Percentiles rank a stretch among this genome's conserved stretches.
Evolutionary conservation across 257 asterid genomes (phyloP).

Genomic region (Petrea volubilis): DNA sequence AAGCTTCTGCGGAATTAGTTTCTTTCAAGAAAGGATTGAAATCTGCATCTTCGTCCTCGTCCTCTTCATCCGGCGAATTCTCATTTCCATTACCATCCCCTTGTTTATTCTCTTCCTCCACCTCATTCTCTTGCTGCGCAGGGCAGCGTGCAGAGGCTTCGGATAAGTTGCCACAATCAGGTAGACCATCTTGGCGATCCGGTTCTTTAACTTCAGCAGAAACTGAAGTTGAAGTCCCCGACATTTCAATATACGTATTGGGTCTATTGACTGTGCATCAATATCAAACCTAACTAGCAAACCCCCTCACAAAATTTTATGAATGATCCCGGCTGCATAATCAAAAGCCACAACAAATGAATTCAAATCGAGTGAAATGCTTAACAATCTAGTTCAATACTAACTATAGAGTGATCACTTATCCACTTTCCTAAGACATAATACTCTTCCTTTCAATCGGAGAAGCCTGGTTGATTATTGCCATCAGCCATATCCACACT

Average conservation of each 20-base stretch:
- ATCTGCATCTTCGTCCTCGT: slow-evolving; percentile 92
- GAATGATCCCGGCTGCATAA: slow-evolving; percentile 18
- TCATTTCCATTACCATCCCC: slow-evolving; percentile 31
- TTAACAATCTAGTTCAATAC: slow-evolving; percentile 4
- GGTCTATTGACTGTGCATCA: slow-evolving; percentile 22
- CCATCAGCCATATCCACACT: slow-evolving; percentile 1
- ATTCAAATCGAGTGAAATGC: slow-evolving; percentile 7
- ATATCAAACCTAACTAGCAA: slow-evolving; percentile 19
- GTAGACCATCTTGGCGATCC: slow-evolving; percentile 24
- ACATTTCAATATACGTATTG: slow-evolving; percentile 30
- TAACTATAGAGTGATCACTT: neutral
- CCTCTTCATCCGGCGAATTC: slow-evolving; percentile 52
- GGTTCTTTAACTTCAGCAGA: slow-evolving; percentile 37
- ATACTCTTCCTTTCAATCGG: neutral
- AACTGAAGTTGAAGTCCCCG: slow-evolving; percentile 34
- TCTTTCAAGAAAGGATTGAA: slow-evolving; percentile 79
- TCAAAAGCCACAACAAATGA: slow-evolving; percentile 3
- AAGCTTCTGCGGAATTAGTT: slow-evolving; percentile 67
- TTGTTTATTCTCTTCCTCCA: slow-evolving; percentile 30
- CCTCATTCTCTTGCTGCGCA: slow-evolving; percentile 38
- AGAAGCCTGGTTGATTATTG: neutral
- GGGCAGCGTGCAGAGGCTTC: slow-evolving; percentile 22
- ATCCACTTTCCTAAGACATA: neutral
- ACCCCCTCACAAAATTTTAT: neutral
- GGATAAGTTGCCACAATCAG: slow-evolving; percentile 29